Base-by-base conservation (phyloP, 2,329 filamentous ascomycete species). In the Aspergillus ochraceoroseus region DNA sequence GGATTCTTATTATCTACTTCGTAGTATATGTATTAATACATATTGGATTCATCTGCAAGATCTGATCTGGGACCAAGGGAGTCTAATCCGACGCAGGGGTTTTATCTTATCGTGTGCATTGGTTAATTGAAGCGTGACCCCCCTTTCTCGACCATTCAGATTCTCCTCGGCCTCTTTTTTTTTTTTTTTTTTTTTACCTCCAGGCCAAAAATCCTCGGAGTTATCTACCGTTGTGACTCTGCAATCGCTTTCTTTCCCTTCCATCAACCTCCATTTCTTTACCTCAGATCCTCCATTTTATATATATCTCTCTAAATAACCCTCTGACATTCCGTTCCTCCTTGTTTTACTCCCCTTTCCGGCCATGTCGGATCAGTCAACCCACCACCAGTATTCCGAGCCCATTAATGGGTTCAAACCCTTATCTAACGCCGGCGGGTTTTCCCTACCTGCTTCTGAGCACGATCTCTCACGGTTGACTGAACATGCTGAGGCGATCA, bases 321-420 rank as follows among this genome's bases (percentile, higher is more conserved):
- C n/a, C n/a, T n/a, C n/a, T n/a, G n/a, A n/a, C n/a, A n/a, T n/a
- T n/a, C n/a, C n/a, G n/a, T n/a, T n/a, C n/a, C n/a, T n/a, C n/a
- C n/a, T n/a, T n/a, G n/a, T n/a, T n/a, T n/a, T n/a, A n/a, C n/a
- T n/a, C n/a, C n/a, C n/a, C n/a, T n/a, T n/a, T n/a, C n/a, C n/a
- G 29, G 49, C 30, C 35, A 63, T 63, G 60, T 57, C 60, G 32
- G 57, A 62, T 35, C 51, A 51, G 20, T 32, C 51, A 22, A 51
- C n/a, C n/a, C n/a, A 44, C 39, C 48, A 61, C 36, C 53, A 51
- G 13, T 44, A 49, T n/a, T 52, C 55, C 17, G 57, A 63, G 31
- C 55, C 56, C 19, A 56, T 63, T 33, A 51, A 53, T 31, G 56
- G 55, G 15, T 34, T 62, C 38, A 58, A 56, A 37, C 57, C 58